Evolutionary conservation across 129 eudicot species (phyloP).

Genomic region (Rutidosis leptorrhynchoides): DNA sequence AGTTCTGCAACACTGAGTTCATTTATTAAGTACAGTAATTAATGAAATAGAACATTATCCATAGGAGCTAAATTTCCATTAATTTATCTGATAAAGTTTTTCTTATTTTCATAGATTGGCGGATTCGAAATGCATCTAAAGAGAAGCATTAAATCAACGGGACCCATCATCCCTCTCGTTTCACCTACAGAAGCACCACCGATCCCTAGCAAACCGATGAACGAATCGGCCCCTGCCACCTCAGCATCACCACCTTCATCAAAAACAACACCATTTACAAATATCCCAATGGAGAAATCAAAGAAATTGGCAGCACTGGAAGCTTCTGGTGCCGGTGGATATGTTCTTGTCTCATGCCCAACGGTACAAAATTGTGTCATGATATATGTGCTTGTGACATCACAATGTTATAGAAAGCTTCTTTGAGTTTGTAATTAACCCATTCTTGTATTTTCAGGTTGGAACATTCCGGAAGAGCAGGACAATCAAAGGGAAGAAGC

Average conservation of each 20-base stretch:
- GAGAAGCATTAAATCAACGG: conserved; percentile 59
- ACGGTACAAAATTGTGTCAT: conserved; percentile 38
- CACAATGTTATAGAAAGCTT: neutral
- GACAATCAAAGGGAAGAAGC: too few species aligned
- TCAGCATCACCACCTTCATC: conserved; percentile 38
- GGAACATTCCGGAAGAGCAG: conserved; percentile 78
- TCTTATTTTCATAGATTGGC: too few species aligned
- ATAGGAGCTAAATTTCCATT: too few species aligned
- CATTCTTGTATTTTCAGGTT: conserved; percentile 44
- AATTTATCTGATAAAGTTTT: neutral
- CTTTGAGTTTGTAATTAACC: neutral
- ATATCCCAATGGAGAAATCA: too few species aligned
- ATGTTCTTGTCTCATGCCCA: conserved; percentile 72
- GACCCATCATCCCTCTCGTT: conserved; percentile 43
- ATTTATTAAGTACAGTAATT: neutral
- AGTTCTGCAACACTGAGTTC: too few species aligned
- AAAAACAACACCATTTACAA: conserved; percentile 56
- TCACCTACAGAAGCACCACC: conserved; percentile 50
- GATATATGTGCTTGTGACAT: neutral
- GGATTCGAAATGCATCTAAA: conserved; percentile 90
- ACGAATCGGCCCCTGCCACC: conserved; percentile 46
- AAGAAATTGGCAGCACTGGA: too few species aligned
- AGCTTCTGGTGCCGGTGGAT: conserved; percentile 80
- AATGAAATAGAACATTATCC: neutral
- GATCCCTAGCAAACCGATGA: conserved; percentile 53